Conservation (phyloP, 345 rosid genomes). For the Salix udensis region DNA sequence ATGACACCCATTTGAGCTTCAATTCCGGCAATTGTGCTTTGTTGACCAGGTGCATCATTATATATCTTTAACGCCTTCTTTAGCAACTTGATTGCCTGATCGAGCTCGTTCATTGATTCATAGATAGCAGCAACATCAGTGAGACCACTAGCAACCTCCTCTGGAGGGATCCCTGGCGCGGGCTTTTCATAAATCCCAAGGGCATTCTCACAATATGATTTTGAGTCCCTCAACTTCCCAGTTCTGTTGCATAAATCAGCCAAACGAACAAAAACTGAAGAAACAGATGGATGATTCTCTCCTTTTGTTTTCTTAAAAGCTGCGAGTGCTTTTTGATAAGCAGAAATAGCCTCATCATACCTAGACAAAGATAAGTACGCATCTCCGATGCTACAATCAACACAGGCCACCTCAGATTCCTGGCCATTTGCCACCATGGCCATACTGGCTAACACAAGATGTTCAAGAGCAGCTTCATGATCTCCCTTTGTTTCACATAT, state of each 20-base stretch:
- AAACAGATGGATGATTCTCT: conserved; percentile 76
- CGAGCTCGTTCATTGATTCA: conserved; percentile 79
- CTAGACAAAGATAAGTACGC: conserved; percentile 76
- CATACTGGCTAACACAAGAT: conserved; percentile 87
- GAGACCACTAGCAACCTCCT: conserved; percentile 80
- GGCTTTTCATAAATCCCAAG: conserved; percentile 63
- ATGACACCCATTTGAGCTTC: conserved; percentile 95
- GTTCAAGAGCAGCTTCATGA: conserved; percentile 85
- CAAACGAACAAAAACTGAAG: conserved; percentile 71
- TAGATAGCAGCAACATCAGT: conserved; percentile 80
- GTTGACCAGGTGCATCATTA: conserved; percentile 64
- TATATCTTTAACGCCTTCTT: conserved; percentile 61
- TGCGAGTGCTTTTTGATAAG: conserved; percentile 84
- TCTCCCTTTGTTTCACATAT: conserved; percentile 84
- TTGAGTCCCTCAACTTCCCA: conserved; percentile 76
- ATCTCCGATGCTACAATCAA: conserved; percentile 92
- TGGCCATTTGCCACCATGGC: conserved; percentile 70
- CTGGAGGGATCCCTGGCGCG: conserved; percentile 52
- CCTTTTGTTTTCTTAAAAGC: conserved; percentile 71
- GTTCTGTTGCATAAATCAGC: conserved; percentile 81
- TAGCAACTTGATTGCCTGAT: conserved; percentile 59
- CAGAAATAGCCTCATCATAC: conserved; percentile 78
- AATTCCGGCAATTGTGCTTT: conserved; percentile 73
- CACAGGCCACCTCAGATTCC: conserved; percentile 72
- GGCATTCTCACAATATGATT: conserved; percentile 79